phyloP scores from a whole-genome alignment of 257 asterid genomes.

The Capsicum pubescens region DNA sequence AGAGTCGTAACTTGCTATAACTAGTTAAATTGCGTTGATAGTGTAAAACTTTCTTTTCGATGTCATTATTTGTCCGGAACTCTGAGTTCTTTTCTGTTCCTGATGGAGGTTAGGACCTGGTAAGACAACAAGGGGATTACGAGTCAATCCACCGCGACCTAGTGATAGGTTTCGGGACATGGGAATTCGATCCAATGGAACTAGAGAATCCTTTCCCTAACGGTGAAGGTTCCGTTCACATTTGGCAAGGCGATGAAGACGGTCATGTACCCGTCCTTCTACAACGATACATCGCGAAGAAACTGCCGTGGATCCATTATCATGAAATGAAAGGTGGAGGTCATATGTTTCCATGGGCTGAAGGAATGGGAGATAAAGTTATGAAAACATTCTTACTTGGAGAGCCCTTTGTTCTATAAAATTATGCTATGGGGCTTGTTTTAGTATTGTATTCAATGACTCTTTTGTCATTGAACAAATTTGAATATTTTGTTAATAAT shows the following conservation, averaged over 20 bases:
- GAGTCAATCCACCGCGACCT: slow-evolving; percentile 74
- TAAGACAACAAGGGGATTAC: slow-evolving; percentile 76
- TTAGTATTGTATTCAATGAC: no score
- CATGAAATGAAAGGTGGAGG: slow-evolving; percentile 81
- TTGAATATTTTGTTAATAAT: no score
- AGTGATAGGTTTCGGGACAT: slow-evolving; percentile 72
- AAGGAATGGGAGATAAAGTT: slow-evolving; percentile 63
- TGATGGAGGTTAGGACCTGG: slow-evolving; percentile 46
- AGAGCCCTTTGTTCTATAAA: slow-evolving; percentile 31
- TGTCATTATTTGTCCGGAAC: neutral
- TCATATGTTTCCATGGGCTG: slow-evolving; percentile 65
- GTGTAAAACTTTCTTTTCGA: neutral
- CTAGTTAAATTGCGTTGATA: neutral
- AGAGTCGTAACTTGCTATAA: neutral
- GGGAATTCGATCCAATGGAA: slow-evolving; percentile 84
- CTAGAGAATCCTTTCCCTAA: slow-evolving; percentile 65
- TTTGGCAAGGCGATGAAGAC: slow-evolving; percentile 92
- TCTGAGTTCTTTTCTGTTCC: neutral
- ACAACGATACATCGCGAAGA: slow-evolving; percentile 64
- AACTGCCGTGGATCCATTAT: slow-evolving; percentile 85
- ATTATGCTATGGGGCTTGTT: no score
- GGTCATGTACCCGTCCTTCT: slow-evolving; percentile 58
- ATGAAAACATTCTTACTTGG: slow-evolving; percentile 60
- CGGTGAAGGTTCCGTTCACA: slow-evolving; percentile 66
- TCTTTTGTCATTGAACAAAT: no score